A percentile compares a stretch with the other conserved stretches of the same genome.
Conservation (phyloP, 2,329 filamentous ascomycete genomes). For the Gyromitra esculenta region DNA sequence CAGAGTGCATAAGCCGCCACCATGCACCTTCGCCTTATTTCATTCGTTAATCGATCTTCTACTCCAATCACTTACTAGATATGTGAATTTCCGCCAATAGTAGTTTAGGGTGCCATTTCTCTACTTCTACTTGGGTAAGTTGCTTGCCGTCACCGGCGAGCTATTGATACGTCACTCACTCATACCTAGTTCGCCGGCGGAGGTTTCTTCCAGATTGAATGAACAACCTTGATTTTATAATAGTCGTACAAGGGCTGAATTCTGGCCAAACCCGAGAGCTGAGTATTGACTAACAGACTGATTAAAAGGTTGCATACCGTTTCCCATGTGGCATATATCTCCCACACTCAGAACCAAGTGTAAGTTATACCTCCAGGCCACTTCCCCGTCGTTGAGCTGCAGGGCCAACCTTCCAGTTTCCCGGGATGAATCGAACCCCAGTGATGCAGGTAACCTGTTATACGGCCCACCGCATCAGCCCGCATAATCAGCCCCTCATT, state of each 20-base stretch:
- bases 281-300: neutral
- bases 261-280: neutral
- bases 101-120: neutral
- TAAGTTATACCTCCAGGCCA: neutral
- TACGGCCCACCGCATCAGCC: neutral
- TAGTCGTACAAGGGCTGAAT: slow-evolving; percentile 4
- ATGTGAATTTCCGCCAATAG: neutral
- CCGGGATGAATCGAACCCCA: neutral
- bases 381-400: neutral
- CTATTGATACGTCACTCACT: neutral
- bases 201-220: neutral
- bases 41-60: neutral
- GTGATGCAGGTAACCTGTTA: neutral
- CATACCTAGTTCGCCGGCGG: neutral
- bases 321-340: neutral
- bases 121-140: neutral
- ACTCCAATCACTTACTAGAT: neutral
- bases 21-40: neutral
- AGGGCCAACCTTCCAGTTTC: neutral
- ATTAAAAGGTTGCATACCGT: neutral
- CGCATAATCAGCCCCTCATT: neutral
- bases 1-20: neutral
- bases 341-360: neutral
- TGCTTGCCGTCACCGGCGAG: neutral
- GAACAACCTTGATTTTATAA: neutral